Evolutionary conservation across 2,329 filamentous ascomycete genomes (phyloP).

Genomic region (Curvularia sp.): DNA sequence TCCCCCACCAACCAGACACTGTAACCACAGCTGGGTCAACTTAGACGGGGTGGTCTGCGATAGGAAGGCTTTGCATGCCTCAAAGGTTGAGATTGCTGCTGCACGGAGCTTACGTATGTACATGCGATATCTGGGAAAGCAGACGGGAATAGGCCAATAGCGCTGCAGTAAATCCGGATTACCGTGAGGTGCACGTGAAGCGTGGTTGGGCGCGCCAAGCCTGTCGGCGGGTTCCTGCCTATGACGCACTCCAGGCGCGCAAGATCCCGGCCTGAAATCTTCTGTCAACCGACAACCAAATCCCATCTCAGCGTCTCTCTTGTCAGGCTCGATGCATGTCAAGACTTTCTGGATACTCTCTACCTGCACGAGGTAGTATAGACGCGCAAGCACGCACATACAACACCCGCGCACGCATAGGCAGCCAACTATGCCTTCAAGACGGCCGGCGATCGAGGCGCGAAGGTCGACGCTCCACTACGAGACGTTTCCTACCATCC

Average conservation of each 20-base stretch:
- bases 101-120: background rate
- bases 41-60: background rate
- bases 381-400: background rate
- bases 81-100: background rate
- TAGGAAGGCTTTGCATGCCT: background rate
- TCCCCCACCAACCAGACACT: background rate
- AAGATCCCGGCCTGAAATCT: slow-evolving; percentile 16
- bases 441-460: slow-evolving; percentile 46
- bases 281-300: slow-evolving; percentile 8
- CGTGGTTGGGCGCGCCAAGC: slow-evolving; percentile 11
- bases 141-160: background rate
- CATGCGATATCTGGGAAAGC: background rate
- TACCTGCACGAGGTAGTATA: slow-evolving; percentile 35
- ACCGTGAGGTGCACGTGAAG: background rate
- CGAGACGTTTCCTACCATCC: slow-evolving; percentile 80
- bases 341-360: slow-evolving; percentile 8
- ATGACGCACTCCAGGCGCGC: slow-evolving; percentile 15
- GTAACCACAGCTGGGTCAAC: background rate
- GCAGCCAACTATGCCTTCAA: slow-evolving; percentile 34
- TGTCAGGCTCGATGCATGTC: slow-evolving; percentile 21
- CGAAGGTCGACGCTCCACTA: slow-evolving; percentile 70
- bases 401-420: background rate
- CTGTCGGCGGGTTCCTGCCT: slow-evolving; percentile 13
- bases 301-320: background rate
- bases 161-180: background rate